phyloP scores from a whole-genome alignment of 345 rosid species.

The Cardamine resedifolia region DNA sequence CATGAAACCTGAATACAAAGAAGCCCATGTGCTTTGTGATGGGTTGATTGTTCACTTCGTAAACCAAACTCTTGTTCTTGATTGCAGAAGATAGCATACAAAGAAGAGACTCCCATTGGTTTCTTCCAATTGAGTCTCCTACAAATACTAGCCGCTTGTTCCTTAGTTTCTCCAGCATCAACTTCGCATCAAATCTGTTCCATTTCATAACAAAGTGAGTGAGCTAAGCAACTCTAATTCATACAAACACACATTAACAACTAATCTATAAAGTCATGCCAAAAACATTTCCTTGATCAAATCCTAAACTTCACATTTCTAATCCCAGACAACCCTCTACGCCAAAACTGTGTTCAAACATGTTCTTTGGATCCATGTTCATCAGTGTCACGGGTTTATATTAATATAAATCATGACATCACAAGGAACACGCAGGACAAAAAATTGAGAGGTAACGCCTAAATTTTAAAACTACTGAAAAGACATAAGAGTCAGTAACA shows the following conservation, averaged over 20 bases:
- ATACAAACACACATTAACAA: not conserved
- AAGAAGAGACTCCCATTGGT: constrained; percentile 95
- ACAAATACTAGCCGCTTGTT: constrained; percentile 70
- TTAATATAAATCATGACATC: constrained; percentile 5
- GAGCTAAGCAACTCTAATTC: not conserved
- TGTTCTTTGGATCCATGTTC: not conserved
- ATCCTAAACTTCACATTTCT: not conserved
- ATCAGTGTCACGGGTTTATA: not conserved
- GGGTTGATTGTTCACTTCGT: constrained; percentile 84
- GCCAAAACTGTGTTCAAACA: not conserved
- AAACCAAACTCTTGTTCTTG: constrained; percentile 53
- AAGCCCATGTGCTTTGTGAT: constrained; percentile 90
- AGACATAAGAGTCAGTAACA: not conserved
- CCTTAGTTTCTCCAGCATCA: constrained; percentile 76
- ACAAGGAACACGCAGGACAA: not conserved
- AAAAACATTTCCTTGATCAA: not conserved
- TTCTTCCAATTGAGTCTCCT: constrained; percentile 95
- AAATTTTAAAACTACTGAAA: not conserved
- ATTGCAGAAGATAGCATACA: constrained; percentile 83
- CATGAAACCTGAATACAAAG: constrained; percentile 73
- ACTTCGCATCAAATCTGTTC: constrained; percentile 72
- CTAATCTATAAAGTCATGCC: not conserved
- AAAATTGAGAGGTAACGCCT: not conserved
- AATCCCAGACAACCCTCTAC: not conserved
- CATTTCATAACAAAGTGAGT: not conserved